These are phyloP conservation scores for Kurtzmaniella quercitrusa DNA, from an alignment of 1,139 yeast genomes.

Conservation along the genomic window DNA sequence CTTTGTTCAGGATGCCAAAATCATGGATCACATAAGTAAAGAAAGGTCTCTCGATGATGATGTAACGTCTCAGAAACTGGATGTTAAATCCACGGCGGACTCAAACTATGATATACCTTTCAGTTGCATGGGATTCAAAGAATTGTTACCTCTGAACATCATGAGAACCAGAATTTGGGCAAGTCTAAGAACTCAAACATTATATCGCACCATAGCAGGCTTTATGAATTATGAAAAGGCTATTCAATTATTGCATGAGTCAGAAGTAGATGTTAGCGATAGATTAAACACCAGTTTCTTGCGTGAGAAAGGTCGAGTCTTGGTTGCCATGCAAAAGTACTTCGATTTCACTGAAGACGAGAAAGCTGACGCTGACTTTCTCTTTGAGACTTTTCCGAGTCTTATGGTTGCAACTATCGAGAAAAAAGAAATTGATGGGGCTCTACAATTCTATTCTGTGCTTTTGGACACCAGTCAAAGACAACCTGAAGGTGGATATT, in stretches of 20 bases:
- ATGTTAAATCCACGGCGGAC: slow-evolving; percentile 12
- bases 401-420: slow-evolving; percentile 58
- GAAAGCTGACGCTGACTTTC: slow-evolving; percentile 47
- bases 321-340: slow-evolving; percentile 70
- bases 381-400: slow-evolving; percentile 60
- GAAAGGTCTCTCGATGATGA: background rate
- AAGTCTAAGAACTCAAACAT: slow-evolving; percentile 70
- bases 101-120: slow-evolving; percentile 59
- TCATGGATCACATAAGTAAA: slow-evolving; percentile 19
- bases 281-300: background rate
- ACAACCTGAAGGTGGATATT: slow-evolving; percentile 37
- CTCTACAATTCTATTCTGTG: slow-evolving; percentile 51
- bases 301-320: background rate
- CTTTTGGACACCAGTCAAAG: slow-evolving; percentile 50
- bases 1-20: slow-evolving; percentile 63
- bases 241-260: slow-evolving; percentile 56
- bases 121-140: slow-evolving; percentile 67
- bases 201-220: slow-evolving; percentile 74
- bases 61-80: background rate
- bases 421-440: slow-evolving; percentile 30
- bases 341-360: slow-evolving; percentile 50
- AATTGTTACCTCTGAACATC: slow-evolving; percentile 55
- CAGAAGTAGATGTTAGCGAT: slow-evolving; percentile 42
- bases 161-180: slow-evolving; percentile 80
- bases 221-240: slow-evolving; percentile 70